Conservation (phyloP, 2,329 filamentous ascomycete genomes). For the Alternaria solani region DNA sequence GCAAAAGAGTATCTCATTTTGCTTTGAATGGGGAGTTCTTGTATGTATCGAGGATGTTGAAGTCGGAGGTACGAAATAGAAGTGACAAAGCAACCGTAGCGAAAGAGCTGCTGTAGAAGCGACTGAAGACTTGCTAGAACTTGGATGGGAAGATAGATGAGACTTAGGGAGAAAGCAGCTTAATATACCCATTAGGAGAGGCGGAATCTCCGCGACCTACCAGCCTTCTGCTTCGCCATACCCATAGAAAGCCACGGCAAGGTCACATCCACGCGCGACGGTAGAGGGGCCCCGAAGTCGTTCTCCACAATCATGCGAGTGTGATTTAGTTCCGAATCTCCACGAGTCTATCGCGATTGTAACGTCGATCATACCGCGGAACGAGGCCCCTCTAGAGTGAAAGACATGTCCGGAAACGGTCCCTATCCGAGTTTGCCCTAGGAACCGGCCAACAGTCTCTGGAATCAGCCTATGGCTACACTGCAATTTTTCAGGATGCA, state of each 20-base stretch:
- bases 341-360: constrained; percentile 24
- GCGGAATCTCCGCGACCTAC: constrained; percentile 26
- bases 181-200: constrained; percentile 36
- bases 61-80: constrained; percentile 35
- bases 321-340: constrained; percentile 17
- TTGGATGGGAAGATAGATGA: constrained; percentile 8
- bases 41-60: constrained; percentile 24
- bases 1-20: constrained; percentile 44
- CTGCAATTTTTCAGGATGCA: constrained; percentile 21
- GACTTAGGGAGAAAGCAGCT: constrained; percentile 24
- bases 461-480: constrained; percentile 18
- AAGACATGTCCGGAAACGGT: constrained; percentile 19
- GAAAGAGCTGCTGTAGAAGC: constrained; percentile 45
- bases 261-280: constrained; percentile 43
- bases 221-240: constrained; percentile 30
- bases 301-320: constrained; percentile 20
- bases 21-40: constrained; percentile 20
- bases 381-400: constrained; percentile 24
- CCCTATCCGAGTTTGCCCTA: constrained; percentile 26
- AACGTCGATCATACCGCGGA: constrained; percentile 26
- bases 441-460: constrained; percentile 19
- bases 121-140: neutral
- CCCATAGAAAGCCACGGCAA: constrained; percentile 27
- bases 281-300: constrained; percentile 26
- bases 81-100: constrained; percentile 48